These are phyloP conservation scores for Sporobolomyces pararoseus DNA, from an alignment of 768 basidiomycete species.

Conservation along the genomic window DNA sequence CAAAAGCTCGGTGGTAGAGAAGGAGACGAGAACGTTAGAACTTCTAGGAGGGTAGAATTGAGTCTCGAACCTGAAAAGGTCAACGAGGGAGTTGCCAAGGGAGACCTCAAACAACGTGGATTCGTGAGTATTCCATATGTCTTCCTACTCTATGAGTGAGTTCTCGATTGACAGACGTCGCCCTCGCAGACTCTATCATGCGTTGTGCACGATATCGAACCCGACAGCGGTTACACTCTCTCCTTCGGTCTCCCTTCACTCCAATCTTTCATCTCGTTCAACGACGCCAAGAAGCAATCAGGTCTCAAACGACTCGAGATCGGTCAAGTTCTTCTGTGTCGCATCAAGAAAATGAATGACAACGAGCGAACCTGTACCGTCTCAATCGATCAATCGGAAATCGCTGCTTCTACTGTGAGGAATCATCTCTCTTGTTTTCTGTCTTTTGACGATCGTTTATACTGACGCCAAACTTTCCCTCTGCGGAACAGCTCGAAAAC, in stretches of 20 bases:
- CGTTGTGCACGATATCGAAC: constrained; percentile 73
- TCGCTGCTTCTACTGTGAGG: constrained; percentile 60
- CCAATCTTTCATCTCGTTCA: constrained; percentile 79
- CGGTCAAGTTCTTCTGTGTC: constrained; percentile 66
- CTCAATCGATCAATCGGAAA: constrained; percentile 55
- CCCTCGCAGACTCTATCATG: constrained; percentile 72
- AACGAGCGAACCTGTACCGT: constrained; percentile 79
- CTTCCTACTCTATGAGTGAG: background rate
- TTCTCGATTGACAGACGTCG: too few species aligned
- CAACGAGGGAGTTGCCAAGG: constrained; percentile 71
- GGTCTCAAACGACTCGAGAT: constrained; percentile 53
- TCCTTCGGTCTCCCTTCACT: constrained; percentile 73
- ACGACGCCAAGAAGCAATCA: constrained; percentile 57
- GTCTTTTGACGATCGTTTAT: background rate
- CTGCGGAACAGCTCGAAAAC: constrained; percentile 61
- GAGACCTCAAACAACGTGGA: constrained; percentile 66
- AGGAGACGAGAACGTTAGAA: constrained; percentile 63
- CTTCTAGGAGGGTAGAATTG: constrained; percentile 76
- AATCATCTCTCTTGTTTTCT: background rate
- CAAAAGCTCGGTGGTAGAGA: constrained; percentile 57
- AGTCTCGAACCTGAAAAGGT: constrained; percentile 77
- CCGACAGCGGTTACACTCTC: constrained; percentile 85
- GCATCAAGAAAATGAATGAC: constrained; percentile 64
- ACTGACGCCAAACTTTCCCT: background rate
- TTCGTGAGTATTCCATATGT: constrained; percentile 58